Evolutionary conservation across 768 basidiomycete genomes (phyloP).

Genomic region (Amanita polypyramis): DNA sequence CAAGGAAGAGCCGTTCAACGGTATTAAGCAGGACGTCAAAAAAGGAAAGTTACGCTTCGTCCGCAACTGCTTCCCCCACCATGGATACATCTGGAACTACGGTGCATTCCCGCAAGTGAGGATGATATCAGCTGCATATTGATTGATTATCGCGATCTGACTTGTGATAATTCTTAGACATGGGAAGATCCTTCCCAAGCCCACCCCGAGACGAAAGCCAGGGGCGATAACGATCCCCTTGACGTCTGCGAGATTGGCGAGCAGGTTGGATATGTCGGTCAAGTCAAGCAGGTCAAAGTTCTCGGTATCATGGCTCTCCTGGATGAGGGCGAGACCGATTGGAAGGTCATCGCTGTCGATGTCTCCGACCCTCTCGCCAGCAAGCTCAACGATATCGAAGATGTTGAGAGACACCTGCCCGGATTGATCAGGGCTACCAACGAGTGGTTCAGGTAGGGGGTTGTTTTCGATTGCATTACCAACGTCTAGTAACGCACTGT

Average conservation of each 20-base stretch:
- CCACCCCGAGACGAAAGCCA: slow-evolving; percentile 97
- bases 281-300: slow-evolving; percentile 99
- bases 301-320: slow-evolving; percentile 99
- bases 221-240: slow-evolving; percentile 98
- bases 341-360: slow-evolving; percentile 99
- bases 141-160: too few relatives aligned
- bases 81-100: slow-evolving; percentile 99
- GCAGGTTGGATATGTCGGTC: slow-evolving; percentile 92
- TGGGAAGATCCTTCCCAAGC: slow-evolving; percentile 89
- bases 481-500: slow-evolving; percentile 2
- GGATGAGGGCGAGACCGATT: slow-evolving; percentile 99
- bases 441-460: slow-evolving; percentile 91
- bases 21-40: slow-evolving; percentile 99
- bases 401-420: slow-evolving; percentile 95
- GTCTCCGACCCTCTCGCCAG: slow-evolving; percentile 90
- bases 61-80: slow-evolving; percentile 99
- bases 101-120: slow-evolving; percentile 95
- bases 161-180: slow-evolving; percentile 45
- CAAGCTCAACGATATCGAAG: slow-evolving; percentile 97
- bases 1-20: slow-evolving; percentile 98
- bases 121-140: too few relatives aligned
- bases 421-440: slow-evolving; percentile 95
- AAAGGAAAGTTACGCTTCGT: slow-evolving; percentile 94
- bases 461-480: background rate
- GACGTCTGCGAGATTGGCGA: slow-evolving; percentile 99